Evolutionary conservation across 2,329 filamentous ascomycete genomes (phyloP).

Genomic region (Verticillium zaregamsianum): DNA sequence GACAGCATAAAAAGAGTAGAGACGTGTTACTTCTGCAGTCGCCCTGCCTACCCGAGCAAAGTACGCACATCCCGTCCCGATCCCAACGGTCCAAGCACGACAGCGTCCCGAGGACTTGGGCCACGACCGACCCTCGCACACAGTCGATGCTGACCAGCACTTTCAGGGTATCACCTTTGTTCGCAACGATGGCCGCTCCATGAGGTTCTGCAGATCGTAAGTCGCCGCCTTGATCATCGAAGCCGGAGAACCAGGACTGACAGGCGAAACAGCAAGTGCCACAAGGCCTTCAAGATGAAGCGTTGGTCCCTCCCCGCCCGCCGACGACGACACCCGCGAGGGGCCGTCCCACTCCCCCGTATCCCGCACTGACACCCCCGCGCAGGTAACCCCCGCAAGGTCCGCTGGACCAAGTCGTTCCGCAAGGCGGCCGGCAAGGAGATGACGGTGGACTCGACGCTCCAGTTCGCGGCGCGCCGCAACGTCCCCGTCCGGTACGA

Average conservation of each 20-base stretch:
- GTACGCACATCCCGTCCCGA: constrained; percentile 37
- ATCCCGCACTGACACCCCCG: not conserved
- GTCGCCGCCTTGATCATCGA: not conserved
- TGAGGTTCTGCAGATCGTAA: constrained; percentile 58
- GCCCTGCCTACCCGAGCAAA: constrained; percentile 48
- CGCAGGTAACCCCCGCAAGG: constrained; percentile 73
- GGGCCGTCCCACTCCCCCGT: not conserved
- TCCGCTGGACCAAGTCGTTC: constrained; percentile 96
- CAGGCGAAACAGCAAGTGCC: not conserved
- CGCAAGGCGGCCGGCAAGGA: constrained; percentile 81
- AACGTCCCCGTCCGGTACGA: constrained; percentile 96
- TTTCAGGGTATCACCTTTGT: constrained; percentile 38
- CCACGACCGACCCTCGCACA: not conserved
- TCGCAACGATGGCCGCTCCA: constrained; percentile 40
- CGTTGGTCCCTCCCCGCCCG: constrained; percentile 33
- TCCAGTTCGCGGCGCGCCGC: constrained; percentile 87
- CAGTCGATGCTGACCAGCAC: constrained; percentile 13
- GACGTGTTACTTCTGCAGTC: constrained; percentile 41
- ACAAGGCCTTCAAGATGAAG: constrained; percentile 80
- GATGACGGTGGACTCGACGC: constrained; percentile 89
- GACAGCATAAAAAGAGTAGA: constrained; percentile 30
- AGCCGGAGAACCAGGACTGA: not conserved
- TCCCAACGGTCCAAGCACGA: not conserved
- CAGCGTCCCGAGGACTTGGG: not conserved
- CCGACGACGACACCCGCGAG: not conserved